Percentiles rank a stretch among this genome's conserved stretches.
These are phyloP conservation scores for Nakazawaea ernobii DNA, from an alignment of 805 yeast genomes.

Conservation along the genomic window DNA sequence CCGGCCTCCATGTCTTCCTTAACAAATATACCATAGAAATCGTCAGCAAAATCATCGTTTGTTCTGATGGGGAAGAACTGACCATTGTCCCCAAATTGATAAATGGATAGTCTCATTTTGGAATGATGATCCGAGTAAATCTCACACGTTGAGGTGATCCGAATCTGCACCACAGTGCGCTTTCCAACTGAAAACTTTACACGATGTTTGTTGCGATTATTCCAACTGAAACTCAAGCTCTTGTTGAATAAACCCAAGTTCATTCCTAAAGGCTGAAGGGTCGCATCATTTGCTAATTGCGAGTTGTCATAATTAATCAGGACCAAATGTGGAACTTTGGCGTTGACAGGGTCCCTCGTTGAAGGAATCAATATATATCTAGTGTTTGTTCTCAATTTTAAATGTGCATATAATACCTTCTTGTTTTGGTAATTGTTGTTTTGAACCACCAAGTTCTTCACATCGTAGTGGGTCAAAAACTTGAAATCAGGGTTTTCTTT, in stretches of 20 bases:
- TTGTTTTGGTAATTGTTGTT: constrained; percentile 30
- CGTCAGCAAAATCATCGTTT: not conserved
- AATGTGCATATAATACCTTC: constrained; percentile 15
- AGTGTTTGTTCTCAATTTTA: constrained; percentile 26
- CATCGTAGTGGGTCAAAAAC: constrained; percentile 21
- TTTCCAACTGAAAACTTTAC: not conserved
- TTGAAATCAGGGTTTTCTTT: constrained; percentile 22
- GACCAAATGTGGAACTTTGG: not conserved
- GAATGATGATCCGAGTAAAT: not conserved
- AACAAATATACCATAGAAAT: not conserved
- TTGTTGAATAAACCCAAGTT: not conserved
- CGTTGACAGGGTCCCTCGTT: constrained; percentile 30
- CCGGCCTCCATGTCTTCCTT: not conserved
- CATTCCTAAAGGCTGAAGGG: not conserved
- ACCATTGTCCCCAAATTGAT: not conserved
- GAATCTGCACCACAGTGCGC: not conserved
- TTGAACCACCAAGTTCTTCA: constrained; percentile 22
- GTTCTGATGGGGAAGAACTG: not conserved
- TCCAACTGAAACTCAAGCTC: not conserved
- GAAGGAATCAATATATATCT: constrained; percentile 42
- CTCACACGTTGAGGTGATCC: not conserved
- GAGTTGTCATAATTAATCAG: not conserved
- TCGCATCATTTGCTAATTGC: not conserved
- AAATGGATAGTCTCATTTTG: not conserved
- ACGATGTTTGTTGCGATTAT: not conserved